phyloP scores from a whole-genome alignment of 2,329 filamentous ascomycete species.

The Ophiostoma ips region DNA sequence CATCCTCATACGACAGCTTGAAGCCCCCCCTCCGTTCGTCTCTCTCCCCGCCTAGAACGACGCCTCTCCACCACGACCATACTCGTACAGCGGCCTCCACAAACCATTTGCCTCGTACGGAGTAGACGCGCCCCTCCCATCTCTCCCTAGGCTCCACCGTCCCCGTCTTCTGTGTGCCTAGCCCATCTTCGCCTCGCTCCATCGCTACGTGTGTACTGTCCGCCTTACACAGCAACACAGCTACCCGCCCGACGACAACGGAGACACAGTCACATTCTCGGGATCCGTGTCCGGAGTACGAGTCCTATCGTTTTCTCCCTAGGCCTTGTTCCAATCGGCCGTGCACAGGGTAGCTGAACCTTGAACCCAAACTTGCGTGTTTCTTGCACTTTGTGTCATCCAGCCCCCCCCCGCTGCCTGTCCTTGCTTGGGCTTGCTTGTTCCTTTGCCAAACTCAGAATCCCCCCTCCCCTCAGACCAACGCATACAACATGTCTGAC shows the following conservation, averaged over 20 bases:
- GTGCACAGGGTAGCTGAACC: neutral
- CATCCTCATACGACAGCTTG: neutral
- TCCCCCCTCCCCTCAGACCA: neutral
- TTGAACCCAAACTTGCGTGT: neutral
- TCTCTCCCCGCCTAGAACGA: neutral
- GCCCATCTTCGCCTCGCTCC: neutral
- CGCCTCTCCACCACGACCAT: neutral
- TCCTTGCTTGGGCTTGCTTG: neutral
- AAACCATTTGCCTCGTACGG: neutral
- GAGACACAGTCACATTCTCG: neutral
- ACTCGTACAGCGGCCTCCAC: neutral
- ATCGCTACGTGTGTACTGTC: neutral
- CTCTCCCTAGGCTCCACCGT: neutral
- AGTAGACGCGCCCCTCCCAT: neutral
- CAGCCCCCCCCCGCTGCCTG: neutral
- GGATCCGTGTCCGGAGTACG: neutral
- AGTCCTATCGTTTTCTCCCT: neutral
- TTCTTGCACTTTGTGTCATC: neutral
- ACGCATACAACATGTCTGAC: slow-evolving; percentile 13
- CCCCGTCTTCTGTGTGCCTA: neutral
- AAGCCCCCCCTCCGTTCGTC: neutral
- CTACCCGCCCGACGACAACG: neutral
- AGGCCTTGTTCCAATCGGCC: neutral
- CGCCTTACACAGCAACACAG: neutral
- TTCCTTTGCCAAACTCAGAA: neutral